Base-by-base conservation (phyloP, 345 rosid genomes). In the Arabis alpina region DNA sequence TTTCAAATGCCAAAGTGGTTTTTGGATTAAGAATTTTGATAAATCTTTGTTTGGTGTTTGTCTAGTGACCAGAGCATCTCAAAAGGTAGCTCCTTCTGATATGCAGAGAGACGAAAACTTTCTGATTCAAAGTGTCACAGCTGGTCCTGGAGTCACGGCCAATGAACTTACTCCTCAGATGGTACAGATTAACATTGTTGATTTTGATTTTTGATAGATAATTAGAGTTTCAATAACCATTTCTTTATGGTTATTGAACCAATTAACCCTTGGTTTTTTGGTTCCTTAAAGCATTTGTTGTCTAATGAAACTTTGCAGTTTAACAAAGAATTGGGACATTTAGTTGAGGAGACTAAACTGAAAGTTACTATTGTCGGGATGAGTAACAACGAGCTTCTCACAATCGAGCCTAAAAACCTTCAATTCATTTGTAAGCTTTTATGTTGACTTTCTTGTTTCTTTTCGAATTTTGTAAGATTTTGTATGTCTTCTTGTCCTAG, bases 41-140 rank as follows among this genome's bases (percentile, higher is more conserved):
- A 37, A 37, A 37, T 51, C 2, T 3, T 34, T 59, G 24, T 41
- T 36, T 49, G 77, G 65, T 72, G 34, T 47, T 65, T 59, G 54
- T 47, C 0, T 76, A 88, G 98, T 93, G 72, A 86, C 94, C 12
- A 91, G 89, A 97, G 96, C 87, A 83, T 92, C 92, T 39, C 98
- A 80, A 41, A 93, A 84, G 74, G 98, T 91, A 80, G 75, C 80
- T 39, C 97, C 96, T 10, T 70, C 74, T 4, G 94, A 93, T 67
- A 76, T 88, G 96, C 92, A 85, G 50, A 87, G 92, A 81, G 83
- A 81, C 85, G 98, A 90, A 76, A 90, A 93, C 70, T 88, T 93
- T 70, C 81, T 93, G 27, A 78, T 93, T 45, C 98, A 85, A 79
- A 86, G 92, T 47, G 85, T 84, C 6, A 66, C 64, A 45, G 92